Base-by-base conservation (phyloP, 306 rosid species). In the Vicia faba region DNA sequence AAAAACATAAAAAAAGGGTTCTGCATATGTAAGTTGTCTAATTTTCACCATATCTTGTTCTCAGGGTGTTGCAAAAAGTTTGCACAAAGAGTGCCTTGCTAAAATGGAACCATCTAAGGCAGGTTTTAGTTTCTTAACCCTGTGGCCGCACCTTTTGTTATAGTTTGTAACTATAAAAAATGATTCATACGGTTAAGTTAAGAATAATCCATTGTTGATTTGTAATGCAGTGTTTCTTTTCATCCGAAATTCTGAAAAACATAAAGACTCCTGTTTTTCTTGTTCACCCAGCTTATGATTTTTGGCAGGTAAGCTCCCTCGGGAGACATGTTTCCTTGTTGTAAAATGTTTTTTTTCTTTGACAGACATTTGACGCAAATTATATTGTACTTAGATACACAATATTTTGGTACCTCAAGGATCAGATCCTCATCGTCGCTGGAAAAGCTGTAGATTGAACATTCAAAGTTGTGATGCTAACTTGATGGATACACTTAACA, bases 221-320 rank as follows among this genome's bases (percentile, higher is more conserved):
- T 74, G 69, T 53, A 69, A 61, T 67, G 76, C 95, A 93, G 99
- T 93, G 99, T 76, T 70, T 93, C 61, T 93, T 93, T 80, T 88
- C 97, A 39, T 87, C 61, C 59, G 84, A 90, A 82, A 79, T 93
- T 67, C 73, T 86, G 62, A 90, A 82, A 66, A 71, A 62, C 66
- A 69, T 82, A 39, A 74, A 65, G 72, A 86, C 96, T 64, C 89
- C 99, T 16, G 62, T 90, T 78, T 93, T 93, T 80, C 84, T 93
- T 74, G 97, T 90, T 83, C 86, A 90, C 74, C 89, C 97, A 69
- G 96, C 89, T 51, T 93, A 90, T 73, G 97, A 93, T 74, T 88
- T 85, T 73, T 93, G 97, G 99, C 97, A 93, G 96, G 99, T 86
- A 73, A 71, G 35, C 71, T 70, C 76, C 64, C 70, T 62, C 12